Evolutionary conservation across 768 basidiomycete species (phyloP), one percentile per base, ranked within the genome.

Genomic region (Pholiota molesta): DNA sequence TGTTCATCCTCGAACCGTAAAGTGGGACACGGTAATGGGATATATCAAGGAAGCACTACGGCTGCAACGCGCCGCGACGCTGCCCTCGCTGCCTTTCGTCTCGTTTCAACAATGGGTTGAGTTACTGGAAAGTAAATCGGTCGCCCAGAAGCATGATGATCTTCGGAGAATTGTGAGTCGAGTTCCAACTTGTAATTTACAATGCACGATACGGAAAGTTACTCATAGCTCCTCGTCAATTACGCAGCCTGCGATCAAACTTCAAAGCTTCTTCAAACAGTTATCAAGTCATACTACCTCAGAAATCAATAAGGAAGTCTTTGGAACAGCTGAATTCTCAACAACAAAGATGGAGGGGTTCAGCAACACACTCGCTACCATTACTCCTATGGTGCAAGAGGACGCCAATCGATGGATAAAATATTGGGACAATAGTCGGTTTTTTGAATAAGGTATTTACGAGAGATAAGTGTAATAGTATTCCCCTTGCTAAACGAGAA

Each of bases 1-100:
- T 5, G 68, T 73, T 2, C 75, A 78, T 52, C 74, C 76, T 0
- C 53, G 66, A 19, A 73, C 75, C 0, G 60, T 71, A 1, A 35
- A 59, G n/a, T 77, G 73, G 71, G 66, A 68, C 9, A 31, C 51
- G 7, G 60, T 74, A 16, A 67, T 75, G 26, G 23, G 35, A 10
- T 45, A 59, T 17, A 60, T 74, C 21, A 60, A 54, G 11, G 52
- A 57, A 3, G 65, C 62, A 7, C 55, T 66, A 0, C 57, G 49
- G 5, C 4, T 33, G 7, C 59, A 61, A 28, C 47, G 42, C 5
- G 28, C 26, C 1, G 40, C 60, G 0, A 19, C 29, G 1, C 39
- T 63, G 0, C 65, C 59, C 8, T 49, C 29, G 1, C 39, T 63
- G 0, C 65, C 59, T 5, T 49, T 59, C 19, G 60, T 63, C 13